Evolutionary conservation across 306 rosid species (phyloP), one percentile per base, ranked within the genome.

Genomic region (Cicer bijugum): DNA sequence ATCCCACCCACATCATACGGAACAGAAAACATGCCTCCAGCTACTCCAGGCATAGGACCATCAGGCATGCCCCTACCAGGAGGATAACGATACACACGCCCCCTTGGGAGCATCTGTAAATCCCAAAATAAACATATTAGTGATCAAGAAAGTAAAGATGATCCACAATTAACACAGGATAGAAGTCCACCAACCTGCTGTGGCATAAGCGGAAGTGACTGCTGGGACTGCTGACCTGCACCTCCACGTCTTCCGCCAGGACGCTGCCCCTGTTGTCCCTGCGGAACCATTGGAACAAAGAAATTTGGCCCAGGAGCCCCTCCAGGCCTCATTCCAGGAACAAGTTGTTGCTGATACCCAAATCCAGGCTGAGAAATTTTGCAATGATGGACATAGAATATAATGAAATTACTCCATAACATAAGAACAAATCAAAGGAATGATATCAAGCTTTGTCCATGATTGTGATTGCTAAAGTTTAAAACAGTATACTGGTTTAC

Each of bases 321-420:
- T 60, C 96, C 98, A 48, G 98, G 98, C 84, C 98, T 94, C 92
- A 94, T 94, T 33, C 98, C 97, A 19, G 98, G 98, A 48, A 94
- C 91, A 77, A 94, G 97, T 72, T 94, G 98, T 82, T 94, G 98
- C 67, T 94, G 98, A 86, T 91, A 94, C 61, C 98, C 98, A 75
- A 91, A 94, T 63, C 97, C 98, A 79, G 97, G 89, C 98, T 94
- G 87, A 81, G 81, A 71, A 40, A 74, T 12, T 47, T 14, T 47
- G 6, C 56, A 61, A 72, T 62, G 44, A 48, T 52, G 46, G 76
- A 33, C 16, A 46, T 10, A 66, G 17, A 85, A 45, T 7, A 19
- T 50, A 7, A 64, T 16, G 67, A 68, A 72, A 33, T 72, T 52
- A 53, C 23, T 19, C 52, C 51, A 52, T 59, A 9, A 11, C 14